A percentile compares a stretch with the other conserved stretches of the same genome.
Conservation (phyloP, 305 asterid genomes). For the Solanum hybrid region DNA sequence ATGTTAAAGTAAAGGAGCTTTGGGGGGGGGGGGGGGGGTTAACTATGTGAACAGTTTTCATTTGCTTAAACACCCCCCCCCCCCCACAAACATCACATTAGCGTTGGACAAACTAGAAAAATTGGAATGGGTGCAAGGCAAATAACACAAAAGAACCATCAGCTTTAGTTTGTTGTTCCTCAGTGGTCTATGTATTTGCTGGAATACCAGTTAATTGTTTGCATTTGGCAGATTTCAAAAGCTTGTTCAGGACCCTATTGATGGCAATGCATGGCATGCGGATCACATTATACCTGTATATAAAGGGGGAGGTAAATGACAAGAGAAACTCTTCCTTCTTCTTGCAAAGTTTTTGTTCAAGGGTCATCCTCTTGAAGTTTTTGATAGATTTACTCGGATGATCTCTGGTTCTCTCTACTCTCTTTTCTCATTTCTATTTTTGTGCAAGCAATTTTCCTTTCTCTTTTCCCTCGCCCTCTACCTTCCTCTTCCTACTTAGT, state of each 20-base stretch:
- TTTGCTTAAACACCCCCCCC: background rate
- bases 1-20: background rate
- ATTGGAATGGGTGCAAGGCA: background rate
- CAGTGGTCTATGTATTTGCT: slow-evolving; percentile 4
- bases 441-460: background rate
- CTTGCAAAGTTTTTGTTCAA: background rate
- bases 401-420: background rate
- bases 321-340: background rate
- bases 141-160: background rate
- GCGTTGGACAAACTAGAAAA: background rate
- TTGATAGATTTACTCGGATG: background rate
- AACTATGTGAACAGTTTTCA: background rate
- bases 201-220: background rate
- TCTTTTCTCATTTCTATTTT: background rate
- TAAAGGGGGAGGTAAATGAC: slow-evolving; percentile 72
- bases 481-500: background rate
- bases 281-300: slow-evolving; percentile 91
- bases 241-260: slow-evolving; percentile 66
- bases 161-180: background rate
- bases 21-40: background rate
- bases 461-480: background rate
- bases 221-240: slow-evolving; percentile 46
- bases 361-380: background rate
- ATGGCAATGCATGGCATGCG: slow-evolving; percentile 98
- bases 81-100: background rate